These are phyloP conservation scores for Hygrophoropsis aurantiaca DNA, from an alignment of 768 basidiomycete species.

Conservation along the genomic window DNA sequence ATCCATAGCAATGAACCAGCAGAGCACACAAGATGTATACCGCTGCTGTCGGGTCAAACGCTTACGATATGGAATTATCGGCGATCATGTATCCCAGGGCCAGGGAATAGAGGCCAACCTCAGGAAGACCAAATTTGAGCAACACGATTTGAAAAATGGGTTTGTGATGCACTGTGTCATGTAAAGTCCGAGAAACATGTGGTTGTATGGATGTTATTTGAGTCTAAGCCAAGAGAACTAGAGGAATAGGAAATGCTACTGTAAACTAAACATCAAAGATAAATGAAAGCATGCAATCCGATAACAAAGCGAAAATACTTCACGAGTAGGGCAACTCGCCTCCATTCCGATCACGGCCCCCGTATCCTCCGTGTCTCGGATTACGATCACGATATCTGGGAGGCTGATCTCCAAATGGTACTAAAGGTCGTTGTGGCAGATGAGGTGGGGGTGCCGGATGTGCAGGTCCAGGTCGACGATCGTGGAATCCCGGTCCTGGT, in stretches of 20 bases:
- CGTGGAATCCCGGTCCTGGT: background rate
- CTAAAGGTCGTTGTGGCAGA: constrained; percentile 20
- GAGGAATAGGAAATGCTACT: background rate
- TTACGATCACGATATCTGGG: background rate
- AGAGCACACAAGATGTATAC: too few species aligned
- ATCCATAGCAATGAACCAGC: constrained; percentile 3
- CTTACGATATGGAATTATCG: too few species aligned
- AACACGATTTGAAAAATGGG: too few species aligned
- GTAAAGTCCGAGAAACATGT: background rate
- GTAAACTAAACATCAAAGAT: background rate
- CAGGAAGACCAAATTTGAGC: too few species aligned
- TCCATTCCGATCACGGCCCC: constrained; percentile 13
- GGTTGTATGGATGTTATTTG: background rate
- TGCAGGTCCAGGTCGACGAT: background rate
- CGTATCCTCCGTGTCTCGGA: constrained; percentile 6
- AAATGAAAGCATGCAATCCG: background rate
- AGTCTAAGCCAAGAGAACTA: background rate
- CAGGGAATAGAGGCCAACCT: too few species aligned
- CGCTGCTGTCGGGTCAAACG: too few species aligned
- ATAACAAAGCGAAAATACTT: background rate
- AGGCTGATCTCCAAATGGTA: constrained; percentile 20
- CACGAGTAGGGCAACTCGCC: constrained; percentile 31
- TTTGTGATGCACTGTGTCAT: too few species aligned
- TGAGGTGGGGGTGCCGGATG: constrained; percentile 6
- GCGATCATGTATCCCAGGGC: too few species aligned